Conservation (phyloP, 257 asterid species). For the Gentiana macrophylla region DNA sequence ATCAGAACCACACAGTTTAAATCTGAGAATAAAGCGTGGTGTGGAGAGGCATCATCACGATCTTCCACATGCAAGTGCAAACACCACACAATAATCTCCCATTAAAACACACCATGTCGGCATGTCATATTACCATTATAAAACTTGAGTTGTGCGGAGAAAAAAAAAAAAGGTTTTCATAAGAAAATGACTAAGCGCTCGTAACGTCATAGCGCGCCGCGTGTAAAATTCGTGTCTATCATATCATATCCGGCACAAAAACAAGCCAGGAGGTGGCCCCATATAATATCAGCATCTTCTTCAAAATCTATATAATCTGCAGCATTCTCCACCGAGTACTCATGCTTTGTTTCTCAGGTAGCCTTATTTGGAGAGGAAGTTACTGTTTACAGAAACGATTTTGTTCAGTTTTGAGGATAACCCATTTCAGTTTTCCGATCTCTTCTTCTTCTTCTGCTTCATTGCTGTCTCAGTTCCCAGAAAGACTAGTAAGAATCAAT, state of each 20-base stretch:
- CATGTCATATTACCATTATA: too few relatives aligned
- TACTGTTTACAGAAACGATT: conserved; percentile 7
- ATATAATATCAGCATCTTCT: background rate
- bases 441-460: background rate
- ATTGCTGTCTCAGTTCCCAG: conserved; percentile 7
- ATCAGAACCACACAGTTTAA: too few relatives aligned
- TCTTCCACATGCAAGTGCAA: too few relatives aligned
- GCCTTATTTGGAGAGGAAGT: conserved; percentile 9
- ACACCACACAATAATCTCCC: too few relatives aligned
- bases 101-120: too few relatives aligned
- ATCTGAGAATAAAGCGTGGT: too few relatives aligned
- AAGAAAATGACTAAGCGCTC: background rate
- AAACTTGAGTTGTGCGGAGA: too few relatives aligned
- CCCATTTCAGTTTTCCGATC: conserved; percentile 22
- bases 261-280: background rate
- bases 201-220: conserved; percentile 1
- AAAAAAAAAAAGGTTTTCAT: background rate
- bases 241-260: background rate
- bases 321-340: background rate
- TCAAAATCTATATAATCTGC: conserved; percentile 6
- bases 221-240: background rate
- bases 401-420: conserved; percentile 13
- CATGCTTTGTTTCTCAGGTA: conserved; percentile 19
- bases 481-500: conserved; percentile 2
- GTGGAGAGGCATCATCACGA: too few relatives aligned